These are phyloP conservation scores for Tremellales sp. DNA, from an alignment of 1,284 basidiomycete genomes.

Conservation along the genomic window DNA sequence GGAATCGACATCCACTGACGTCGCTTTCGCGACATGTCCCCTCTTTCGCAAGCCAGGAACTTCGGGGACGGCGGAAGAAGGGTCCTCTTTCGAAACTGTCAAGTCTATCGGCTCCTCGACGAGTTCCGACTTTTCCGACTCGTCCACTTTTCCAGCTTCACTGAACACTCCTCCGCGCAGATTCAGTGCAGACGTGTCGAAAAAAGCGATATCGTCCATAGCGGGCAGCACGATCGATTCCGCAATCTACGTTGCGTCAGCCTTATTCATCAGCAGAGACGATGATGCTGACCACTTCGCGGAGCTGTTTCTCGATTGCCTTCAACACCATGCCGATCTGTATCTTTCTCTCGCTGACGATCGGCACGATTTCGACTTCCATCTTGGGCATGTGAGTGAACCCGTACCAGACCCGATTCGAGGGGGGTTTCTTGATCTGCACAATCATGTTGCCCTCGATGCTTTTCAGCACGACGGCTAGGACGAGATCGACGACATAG, in stretches of 20 bases:
- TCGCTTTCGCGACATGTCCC: constrained; percentile 1
- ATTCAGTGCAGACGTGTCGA: constrained; percentile 65
- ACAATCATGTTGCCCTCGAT: constrained; percentile 86
- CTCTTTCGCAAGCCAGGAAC: constrained; percentile 17
- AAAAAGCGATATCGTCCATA: constrained; percentile 97
- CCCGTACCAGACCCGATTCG: constrained; percentile 94
- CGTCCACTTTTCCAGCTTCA: constrained; percentile 57
- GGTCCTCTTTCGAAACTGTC: constrained; percentile 20
- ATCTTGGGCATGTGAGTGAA: constrained; percentile 91
- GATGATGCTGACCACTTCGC: constrained; percentile 69
- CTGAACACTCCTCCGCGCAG: constrained; percentile 88
- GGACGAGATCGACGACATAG: constrained; percentile 80
- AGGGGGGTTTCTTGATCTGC: constrained; percentile 91
- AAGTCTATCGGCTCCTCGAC: constrained; percentile 10
- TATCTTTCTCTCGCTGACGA: constrained; percentile 70
- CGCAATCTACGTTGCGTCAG: constrained; percentile 59
- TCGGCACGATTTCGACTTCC: constrained; percentile 83
- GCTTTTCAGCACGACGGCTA: constrained; percentile 77
- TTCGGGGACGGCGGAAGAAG: constrained; percentile 20
- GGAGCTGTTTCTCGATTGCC: constrained; percentile 81
- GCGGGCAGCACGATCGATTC: constrained; percentile 94
- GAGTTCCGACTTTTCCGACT: background rate
- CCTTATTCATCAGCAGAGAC: background rate
- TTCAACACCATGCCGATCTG: constrained; percentile 69
- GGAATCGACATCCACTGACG: background rate